phyloP scores from a whole-genome alignment of 257 asterid genomes.

The Nicotiana paniculata region DNA sequence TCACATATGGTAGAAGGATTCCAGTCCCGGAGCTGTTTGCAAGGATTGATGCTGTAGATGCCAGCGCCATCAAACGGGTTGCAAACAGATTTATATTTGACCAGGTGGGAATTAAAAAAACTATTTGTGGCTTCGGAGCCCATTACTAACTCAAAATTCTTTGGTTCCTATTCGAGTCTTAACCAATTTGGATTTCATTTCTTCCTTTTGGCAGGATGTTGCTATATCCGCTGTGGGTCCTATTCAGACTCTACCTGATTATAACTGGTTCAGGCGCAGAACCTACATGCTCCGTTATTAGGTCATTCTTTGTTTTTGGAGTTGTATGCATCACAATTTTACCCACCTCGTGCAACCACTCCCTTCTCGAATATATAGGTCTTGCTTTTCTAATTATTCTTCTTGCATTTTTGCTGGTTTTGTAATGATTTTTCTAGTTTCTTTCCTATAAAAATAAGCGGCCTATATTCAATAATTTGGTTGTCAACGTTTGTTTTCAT shows the following conservation, averaged over 20 bases:
- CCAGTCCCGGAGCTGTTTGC: slow-evolving; percentile 90
- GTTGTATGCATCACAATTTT: not conserved
- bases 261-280: slow-evolving; percentile 99
- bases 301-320: slow-evolving; percentile 15
- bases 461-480: slow-evolving; percentile 4
- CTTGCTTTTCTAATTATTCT: not conserved
- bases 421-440: not conserved
- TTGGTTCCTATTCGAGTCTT: not conserved
- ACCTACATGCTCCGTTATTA: slow-evolving; percentile 98
- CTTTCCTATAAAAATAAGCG: not conserved
- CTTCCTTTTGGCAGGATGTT: slow-evolving; percentile 51
- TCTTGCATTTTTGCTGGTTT: not conserved
- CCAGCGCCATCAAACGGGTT: slow-evolving; percentile 77
- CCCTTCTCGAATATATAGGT: not conserved
- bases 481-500: not conserved
- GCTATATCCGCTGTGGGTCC: slow-evolving; percentile 83
- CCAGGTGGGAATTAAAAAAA: slow-evolving; percentile 34
- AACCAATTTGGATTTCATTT: not conserved
- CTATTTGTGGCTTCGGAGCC: not conserved
- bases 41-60: slow-evolving; percentile 85
- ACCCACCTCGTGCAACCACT: not conserved
- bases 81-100: slow-evolving; percentile 87
- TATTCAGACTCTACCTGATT: slow-evolving; percentile 77
- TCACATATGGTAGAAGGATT: slow-evolving; percentile 92
- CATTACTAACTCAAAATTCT: not conserved